Conservation (phyloP, 257 asterid species). For the Coffea eugenioides region DNA sequence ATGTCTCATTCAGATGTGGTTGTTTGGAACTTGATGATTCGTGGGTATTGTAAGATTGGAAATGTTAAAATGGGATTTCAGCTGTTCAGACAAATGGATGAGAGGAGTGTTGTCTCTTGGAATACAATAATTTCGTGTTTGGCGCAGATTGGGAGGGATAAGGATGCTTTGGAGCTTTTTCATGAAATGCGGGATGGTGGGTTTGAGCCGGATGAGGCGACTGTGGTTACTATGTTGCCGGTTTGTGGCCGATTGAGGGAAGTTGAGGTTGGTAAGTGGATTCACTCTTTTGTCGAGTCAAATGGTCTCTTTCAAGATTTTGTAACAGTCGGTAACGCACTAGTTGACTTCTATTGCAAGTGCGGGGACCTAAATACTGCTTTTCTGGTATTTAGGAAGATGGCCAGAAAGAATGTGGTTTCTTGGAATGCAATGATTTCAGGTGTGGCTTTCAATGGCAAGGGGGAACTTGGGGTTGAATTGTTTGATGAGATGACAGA, state of each 20-base stretch:
- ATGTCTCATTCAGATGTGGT: constrained; percentile 40
- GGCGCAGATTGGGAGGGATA: constrained; percentile 32
- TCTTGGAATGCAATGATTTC: constrained; percentile 44
- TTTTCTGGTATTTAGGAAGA: constrained; percentile 22
- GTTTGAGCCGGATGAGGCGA: constrained; percentile 46
- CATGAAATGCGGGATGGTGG: constrained; percentile 32
- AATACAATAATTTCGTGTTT: constrained; percentile 42
- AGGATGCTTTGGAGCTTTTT: constrained; percentile 34
- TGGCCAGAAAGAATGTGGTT: constrained; percentile 34
- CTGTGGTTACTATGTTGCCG: constrained; percentile 38
- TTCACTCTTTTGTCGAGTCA: constrained; percentile 37
- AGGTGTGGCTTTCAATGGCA: constrained; percentile 41
- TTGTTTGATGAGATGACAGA: constrained; percentile 40
- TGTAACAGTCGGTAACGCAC: constrained; percentile 38
- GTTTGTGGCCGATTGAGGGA: constrained; percentile 42
- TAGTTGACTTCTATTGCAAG: constrained; percentile 39
- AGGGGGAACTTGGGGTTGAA: constrained; percentile 35
- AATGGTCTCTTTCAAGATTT: constrained; percentile 26
- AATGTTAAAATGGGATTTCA: constrained; percentile 31
- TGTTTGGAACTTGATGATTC: constrained; percentile 49
- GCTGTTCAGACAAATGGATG: constrained; percentile 39
- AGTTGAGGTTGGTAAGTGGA: constrained; percentile 31
- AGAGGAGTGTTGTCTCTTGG: constrained; percentile 45
- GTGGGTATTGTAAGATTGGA: constrained; percentile 35
- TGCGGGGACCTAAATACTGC: constrained; percentile 35